Evolutionary conservation across 2,329 filamentous ascomycete genomes (phyloP), one percentile per base, ranked within the genome.

Genomic region (Colletotrichum orbiculare): DNA sequence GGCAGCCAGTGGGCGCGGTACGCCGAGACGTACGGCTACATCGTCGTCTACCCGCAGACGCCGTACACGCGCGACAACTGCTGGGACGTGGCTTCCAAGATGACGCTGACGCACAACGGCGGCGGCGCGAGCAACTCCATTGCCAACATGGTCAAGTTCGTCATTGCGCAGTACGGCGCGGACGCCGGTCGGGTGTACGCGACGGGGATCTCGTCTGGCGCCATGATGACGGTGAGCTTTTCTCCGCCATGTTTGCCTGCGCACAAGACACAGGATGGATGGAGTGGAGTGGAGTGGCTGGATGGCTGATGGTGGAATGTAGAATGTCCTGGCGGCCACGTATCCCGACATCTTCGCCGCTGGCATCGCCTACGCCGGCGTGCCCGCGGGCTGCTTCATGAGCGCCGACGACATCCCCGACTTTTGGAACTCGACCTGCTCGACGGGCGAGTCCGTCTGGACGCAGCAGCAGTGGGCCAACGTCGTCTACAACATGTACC

Each of bases 41-140:
- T 90, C 58, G 73, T 81, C 35, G 79, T 83, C 67, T 84, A 81
- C 68, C 82, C 82, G 3, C 77, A 77, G 70, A 81, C 76, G 9
- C 72, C 71, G 17, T 79, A 77, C 55, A 9, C 50, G 46, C 45
- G 72, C 73, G 12, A 62, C 54, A 81, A 74, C 54, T 89, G 87
- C 76, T 89, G 86, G 82, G 87, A 89, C 69, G 87, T 89, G 7
- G 81, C 84, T 5, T 85, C 82, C 11, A 78, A 79, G 42, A 79
- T 77, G 47, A 77, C 82, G 0, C 75, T 87, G 9, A 82, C 79
- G 4, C 84, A 84, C 63, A 75, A 81, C 50, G 84, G 83, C 11
- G 84, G 84, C 6, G 82, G 82, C 13, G 81, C 84, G 69, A 82
- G 79, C 62, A 81, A 81, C 45, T 77, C 79, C 2, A 85, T 87